phyloP scores from a whole-genome alignment of 768 basidiomycete species.

The Naganishia friedmannii region DNA sequence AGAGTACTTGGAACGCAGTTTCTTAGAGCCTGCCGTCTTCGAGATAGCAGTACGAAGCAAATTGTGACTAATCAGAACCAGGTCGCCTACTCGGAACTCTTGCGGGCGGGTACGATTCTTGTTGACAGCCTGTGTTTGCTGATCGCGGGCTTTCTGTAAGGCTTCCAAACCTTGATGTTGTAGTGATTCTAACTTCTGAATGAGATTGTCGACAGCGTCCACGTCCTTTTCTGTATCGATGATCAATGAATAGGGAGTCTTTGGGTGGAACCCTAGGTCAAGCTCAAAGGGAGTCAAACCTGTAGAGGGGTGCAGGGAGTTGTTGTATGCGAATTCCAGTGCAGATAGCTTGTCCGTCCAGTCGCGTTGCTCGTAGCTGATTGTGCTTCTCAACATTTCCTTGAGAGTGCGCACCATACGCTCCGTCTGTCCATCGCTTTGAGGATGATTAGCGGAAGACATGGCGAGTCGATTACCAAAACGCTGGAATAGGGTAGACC shows the following conservation, averaged over 20 bases:
- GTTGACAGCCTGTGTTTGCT: too few species aligned
- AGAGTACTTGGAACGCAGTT: too few species aligned
- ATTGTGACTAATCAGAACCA: too few species aligned
- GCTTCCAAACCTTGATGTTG: too few species aligned
- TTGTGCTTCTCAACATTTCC: constrained; percentile 21
- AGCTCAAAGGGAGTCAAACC: constrained; percentile 50
- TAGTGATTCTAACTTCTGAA: too few species aligned
- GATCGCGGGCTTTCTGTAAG: too few species aligned
- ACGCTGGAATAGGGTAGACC: constrained; percentile 51
- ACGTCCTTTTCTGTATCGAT: not conserved
- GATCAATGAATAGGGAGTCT: not conserved
- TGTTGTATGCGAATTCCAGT: constrained; percentile 51
- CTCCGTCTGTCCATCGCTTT: constrained; percentile 39
- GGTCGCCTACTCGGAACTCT: too few species aligned
- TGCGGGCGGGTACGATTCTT: too few species aligned
- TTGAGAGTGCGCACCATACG: constrained; percentile 35
- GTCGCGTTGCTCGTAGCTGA: constrained; percentile 37
- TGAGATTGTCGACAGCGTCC: too few species aligned
- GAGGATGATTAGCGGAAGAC: too few species aligned
- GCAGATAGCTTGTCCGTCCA: constrained; percentile 27
- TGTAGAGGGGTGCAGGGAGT: constrained; percentile 42
- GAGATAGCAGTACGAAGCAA: too few species aligned
- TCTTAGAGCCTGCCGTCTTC: too few species aligned
- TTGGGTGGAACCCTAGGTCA: constrained; percentile 46
- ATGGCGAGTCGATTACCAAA: constrained; percentile 49